Evolutionary conservation across 768 basidiomycete species (phyloP).

Genomic region (Suillus hirtellus): DNA sequence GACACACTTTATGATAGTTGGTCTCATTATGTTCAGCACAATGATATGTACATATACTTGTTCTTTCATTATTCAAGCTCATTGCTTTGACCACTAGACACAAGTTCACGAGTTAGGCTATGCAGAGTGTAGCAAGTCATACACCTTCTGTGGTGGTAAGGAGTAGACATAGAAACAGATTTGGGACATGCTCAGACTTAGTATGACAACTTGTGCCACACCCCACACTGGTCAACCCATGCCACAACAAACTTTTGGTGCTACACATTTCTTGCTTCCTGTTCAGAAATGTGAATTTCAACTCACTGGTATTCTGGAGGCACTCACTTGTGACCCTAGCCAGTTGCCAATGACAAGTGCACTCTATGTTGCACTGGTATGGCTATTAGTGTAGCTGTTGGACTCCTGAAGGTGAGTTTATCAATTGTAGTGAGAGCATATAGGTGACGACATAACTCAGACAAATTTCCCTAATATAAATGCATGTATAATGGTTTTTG

Average conservation of each 20-base stretch:
- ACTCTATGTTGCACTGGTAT: slow-evolving; percentile 93
- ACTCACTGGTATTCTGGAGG: slow-evolving; percentile 89
- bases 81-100: slow-evolving; percentile 48
- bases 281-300: slow-evolving; percentile 94
- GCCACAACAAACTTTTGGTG: slow-evolving; percentile 79
- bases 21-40: slow-evolving; percentile 94
- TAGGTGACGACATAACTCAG: slow-evolving; percentile 28
- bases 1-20: slow-evolving; percentile 95
- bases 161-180: slow-evolving; percentile 97
- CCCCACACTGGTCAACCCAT: slow-evolving; percentile 85
- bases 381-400: slow-evolving; percentile 90
- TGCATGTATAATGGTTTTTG: slow-evolving; percentile 92
- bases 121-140: slow-evolving; percentile 93
- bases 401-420: slow-evolving; percentile 73
- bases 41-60: neutral
- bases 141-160: slow-evolving; percentile 97
- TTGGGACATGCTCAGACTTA: slow-evolving; percentile 93
- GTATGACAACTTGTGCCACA: slow-evolving; percentile 66
- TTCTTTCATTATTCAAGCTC: neutral
- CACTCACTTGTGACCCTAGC: slow-evolving; percentile 94
- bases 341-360: slow-evolving; percentile 92
- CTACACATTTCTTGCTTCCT: slow-evolving; percentile 89
- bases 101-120: slow-evolving; percentile 99
- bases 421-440: neutral
- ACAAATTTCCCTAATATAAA: slow-evolving; percentile 95